Percentiles rank a stretch among this genome's conserved stretches.
These are phyloP conservation scores for Xerocomus cyaneibrunnescens DNA, from an alignment of 1,284 basidiomycete genomes.

Conservation along the genomic window DNA sequence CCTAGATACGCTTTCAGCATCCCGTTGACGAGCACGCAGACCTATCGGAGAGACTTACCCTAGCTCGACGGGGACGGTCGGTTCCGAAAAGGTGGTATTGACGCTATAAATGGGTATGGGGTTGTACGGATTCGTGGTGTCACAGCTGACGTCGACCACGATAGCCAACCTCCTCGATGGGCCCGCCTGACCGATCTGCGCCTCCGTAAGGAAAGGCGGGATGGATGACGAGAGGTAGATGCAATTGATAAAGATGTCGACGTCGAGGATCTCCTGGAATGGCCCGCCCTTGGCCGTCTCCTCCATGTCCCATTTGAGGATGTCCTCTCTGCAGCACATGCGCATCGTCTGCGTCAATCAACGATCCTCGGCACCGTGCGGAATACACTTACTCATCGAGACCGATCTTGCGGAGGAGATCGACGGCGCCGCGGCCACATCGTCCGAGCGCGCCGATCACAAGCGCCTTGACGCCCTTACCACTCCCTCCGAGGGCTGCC, in stretches of 20 bases:
- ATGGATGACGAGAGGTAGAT: conserved; percentile 94
- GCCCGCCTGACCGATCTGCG: conserved; percentile 77
- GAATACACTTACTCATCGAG: conserved; percentile 70
- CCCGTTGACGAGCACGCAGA: not conserved
- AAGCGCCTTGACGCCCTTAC: conserved; percentile 81
- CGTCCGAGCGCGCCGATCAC: conserved; percentile 96
- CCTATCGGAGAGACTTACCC: conserved; percentile 48
- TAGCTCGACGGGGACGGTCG: conserved; percentile 87
- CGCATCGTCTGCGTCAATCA: not conserved
- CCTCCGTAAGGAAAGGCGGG: conserved; percentile 82
- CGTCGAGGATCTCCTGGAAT: conserved; percentile 94
- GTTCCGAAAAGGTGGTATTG: conserved; percentile 95
- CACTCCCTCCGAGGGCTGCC: conserved; percentile 64
- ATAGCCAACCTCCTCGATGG: conserved; percentile 70
- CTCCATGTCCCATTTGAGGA: conserved; percentile 96
- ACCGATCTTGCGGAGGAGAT: conserved; percentile 93
- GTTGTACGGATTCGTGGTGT: conserved; percentile 99
- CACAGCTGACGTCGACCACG: conserved; percentile 98
- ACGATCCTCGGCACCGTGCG: not conserved
- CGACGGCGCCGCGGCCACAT: conserved; percentile 96
- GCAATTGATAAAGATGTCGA: conserved; percentile 99
- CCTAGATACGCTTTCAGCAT: conserved; percentile 35
- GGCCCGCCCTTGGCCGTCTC: conserved; percentile 98
- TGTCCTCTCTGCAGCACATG: conserved; percentile 68
- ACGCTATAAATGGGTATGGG: conserved; percentile 95